phyloP scores from a whole-genome alignment of 208 protist genomes.

The Leptomonas pyrrhocoris region DNA sequence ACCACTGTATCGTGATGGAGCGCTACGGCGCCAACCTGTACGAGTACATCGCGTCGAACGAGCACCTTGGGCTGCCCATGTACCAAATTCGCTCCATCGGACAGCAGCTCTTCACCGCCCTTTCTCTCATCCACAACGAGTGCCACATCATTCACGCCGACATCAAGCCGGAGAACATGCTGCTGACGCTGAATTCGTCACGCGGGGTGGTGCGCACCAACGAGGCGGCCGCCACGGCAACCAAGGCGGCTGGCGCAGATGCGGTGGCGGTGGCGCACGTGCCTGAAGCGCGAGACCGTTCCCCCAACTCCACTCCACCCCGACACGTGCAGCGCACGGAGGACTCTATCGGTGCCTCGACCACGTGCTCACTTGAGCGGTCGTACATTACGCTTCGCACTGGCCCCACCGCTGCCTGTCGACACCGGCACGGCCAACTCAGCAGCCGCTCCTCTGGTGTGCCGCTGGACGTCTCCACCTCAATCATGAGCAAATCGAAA shows the following conservation, averaged over 20 bases:
- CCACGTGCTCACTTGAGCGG: slow-evolving; percentile 12
- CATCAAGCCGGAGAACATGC: slow-evolving; percentile 95
- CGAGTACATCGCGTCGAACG: slow-evolving; percentile 82
- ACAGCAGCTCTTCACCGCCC: slow-evolving; percentile 91
- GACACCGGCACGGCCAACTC: slow-evolving; percentile 17
- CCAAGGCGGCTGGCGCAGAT: not conserved
- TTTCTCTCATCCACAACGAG: slow-evolving; percentile 89
- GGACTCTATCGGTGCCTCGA: not conserved
- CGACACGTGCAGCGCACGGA: slow-evolving; percentile 23
- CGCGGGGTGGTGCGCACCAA: slow-evolving; percentile 25
- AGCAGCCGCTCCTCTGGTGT: slow-evolving; percentile 8
- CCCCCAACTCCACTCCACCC: slow-evolving; percentile 4
- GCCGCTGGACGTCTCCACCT: slow-evolving; percentile 13
- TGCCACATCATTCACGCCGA: slow-evolving; percentile 96
- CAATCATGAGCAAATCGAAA: slow-evolving; percentile 3
- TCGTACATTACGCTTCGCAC: slow-evolving; percentile 27
- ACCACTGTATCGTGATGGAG: slow-evolving; percentile 93
- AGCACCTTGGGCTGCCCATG: slow-evolving; percentile 81
- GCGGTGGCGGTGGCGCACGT: not conserved
- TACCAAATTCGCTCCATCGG: slow-evolving; percentile 88
- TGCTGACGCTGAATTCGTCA: slow-evolving; percentile 78
- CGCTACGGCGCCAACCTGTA: slow-evolving; percentile 92
- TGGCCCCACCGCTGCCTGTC: slow-evolving; percentile 8
- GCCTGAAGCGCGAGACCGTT: too few species aligned
- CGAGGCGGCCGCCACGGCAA: slow-evolving; percentile 1